Percentiles rank a stretch among this genome's conserved stretches.
phyloP scores from a whole-genome alignment of 2,329 filamentous ascomycete species.

The Aspergillus ochraceoroseus region DNA sequence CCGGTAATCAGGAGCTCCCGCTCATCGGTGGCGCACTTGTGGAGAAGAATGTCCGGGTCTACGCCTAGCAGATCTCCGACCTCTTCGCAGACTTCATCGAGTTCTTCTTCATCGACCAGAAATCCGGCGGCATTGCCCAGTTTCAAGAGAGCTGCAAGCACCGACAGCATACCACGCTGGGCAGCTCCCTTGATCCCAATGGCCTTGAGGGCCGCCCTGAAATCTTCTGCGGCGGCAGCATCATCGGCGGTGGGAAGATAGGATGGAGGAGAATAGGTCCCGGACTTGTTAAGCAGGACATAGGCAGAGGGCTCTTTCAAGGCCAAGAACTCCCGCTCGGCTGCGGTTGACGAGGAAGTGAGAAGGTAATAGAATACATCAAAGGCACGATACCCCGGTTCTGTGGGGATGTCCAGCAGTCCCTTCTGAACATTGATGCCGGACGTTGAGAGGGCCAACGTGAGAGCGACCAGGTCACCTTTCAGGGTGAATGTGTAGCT shows the following conservation, averaged over 20 bases:
- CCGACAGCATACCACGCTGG: constrained; percentile 77
- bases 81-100: constrained; percentile 86
- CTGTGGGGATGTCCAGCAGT: constrained; percentile 70
- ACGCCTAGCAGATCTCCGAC: constrained; percentile 79
- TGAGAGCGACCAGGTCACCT: constrained; percentile 71
- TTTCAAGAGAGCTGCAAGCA: constrained; percentile 79
- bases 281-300: constrained; percentile 71
- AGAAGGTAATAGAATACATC: constrained; percentile 97
- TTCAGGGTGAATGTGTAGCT: constrained; percentile 75
- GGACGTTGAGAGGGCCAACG: constrained; percentile 73
- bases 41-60: constrained; percentile 74
- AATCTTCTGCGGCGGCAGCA: constrained; percentile 86
- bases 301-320: constrained; percentile 75
- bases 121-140: constrained; percentile 88
- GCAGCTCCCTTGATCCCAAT: constrained; percentile 88
- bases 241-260: constrained; percentile 93
- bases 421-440: constrained; percentile 81
- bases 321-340: constrained; percentile 82
- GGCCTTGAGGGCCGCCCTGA: constrained; percentile 75
- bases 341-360: constrained; percentile 80
- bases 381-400: constrained; percentile 83
- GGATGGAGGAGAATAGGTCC: constrained; percentile 76
- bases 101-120: constrained; percentile 71
- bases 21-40: constrained; percentile 77
- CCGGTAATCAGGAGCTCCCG: constrained; percentile 76